Conservation (phyloP, 306 rosid species). For the Betula pendula region DNA sequence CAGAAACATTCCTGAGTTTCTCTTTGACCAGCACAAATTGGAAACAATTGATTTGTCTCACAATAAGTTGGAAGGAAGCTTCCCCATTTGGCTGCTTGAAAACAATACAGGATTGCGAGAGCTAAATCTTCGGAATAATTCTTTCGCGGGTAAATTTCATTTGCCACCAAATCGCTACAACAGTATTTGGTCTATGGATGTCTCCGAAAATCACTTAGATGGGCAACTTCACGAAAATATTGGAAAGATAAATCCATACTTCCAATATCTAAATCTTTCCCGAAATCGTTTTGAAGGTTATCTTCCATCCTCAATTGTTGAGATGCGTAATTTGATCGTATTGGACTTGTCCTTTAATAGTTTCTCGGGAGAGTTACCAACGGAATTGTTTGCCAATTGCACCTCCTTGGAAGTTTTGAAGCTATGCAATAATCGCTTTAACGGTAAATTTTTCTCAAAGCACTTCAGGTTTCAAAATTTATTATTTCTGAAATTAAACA, state of each 20-base stretch:
- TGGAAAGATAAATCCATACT: not conserved
- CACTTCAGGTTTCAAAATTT: not conserved
- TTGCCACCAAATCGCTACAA: not conserved
- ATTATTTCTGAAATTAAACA: not conserved
- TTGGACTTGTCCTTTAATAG: conserved; percentile 6
- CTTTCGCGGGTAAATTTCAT: not conserved
- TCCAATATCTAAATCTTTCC: not conserved
- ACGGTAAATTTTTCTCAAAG: not conserved
- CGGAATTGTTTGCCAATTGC: not conserved
- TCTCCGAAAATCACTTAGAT: not conserved
- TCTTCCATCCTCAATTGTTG: conserved; percentile 2
- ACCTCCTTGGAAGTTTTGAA: not conserved
- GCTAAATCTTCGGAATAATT: not conserved
- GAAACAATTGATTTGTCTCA: conserved; percentile 1
- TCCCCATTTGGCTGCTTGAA: not conserved
- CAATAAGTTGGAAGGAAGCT: conserved; percentile 6
- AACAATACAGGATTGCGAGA: not conserved
- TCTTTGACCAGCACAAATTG: conserved; percentile 1
- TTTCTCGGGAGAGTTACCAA: conserved; percentile 1
- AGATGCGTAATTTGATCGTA: not conserved
- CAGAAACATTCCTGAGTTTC: not conserved
- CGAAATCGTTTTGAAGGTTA: conserved; percentile 7
- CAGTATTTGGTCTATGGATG: not conserved
- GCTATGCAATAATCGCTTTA: not conserved
- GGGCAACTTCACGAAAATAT: conserved; percentile 7